Conservation (phyloP, 257 asterid genomes). For the Nicotiana attenuata region DNA sequence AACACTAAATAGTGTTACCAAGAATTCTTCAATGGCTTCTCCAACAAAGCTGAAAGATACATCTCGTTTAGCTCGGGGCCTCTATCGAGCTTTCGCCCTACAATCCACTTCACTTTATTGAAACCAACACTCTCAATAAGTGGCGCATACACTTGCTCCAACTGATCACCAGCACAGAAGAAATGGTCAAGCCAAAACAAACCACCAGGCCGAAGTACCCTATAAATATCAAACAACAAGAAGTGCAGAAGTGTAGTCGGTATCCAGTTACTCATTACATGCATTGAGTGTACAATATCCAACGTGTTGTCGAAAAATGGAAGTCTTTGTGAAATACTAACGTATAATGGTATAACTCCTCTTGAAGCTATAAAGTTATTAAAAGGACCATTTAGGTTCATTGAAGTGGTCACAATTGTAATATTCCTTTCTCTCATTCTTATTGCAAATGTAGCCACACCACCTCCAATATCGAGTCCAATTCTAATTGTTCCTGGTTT, state of each 20-base stretch:
- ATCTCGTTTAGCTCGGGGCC: slow-evolving; percentile 58
- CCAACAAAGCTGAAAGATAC: slow-evolving; percentile 60
- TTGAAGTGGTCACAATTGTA: slow-evolving; percentile 54
- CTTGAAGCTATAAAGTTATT: slow-evolving; percentile 60
- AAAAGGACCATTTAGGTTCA: slow-evolving; percentile 69
- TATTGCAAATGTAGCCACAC: slow-evolving; percentile 69
- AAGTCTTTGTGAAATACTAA: slow-evolving; percentile 65
- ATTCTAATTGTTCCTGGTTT: slow-evolving; percentile 46
- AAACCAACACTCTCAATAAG: slow-evolving; percentile 60
- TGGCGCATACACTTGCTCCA: slow-evolving; percentile 49
- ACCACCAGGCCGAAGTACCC: slow-evolving; percentile 70
- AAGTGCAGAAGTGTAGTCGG: slow-evolving; percentile 54
- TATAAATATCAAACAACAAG: slow-evolving; percentile 53
- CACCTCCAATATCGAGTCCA: slow-evolving; percentile 81
- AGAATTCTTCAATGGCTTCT: slow-evolving; percentile 58
- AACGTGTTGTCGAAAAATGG: slow-evolving; percentile 70
- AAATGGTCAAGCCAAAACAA: slow-evolving; percentile 71
- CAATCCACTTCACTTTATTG: slow-evolving; percentile 47
- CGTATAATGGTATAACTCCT: slow-evolving; percentile 62
- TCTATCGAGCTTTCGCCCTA: slow-evolving; percentile 51
- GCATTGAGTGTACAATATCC: slow-evolving; percentile 67
- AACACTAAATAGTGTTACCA: slow-evolving; percentile 28
- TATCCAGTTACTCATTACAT: slow-evolving; percentile 70
- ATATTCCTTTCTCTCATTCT: slow-evolving; percentile 60
- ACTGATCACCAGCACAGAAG: slow-evolving; percentile 54